These are phyloP conservation scores for Gossypium lobatum DNA, from an alignment of 441 rosid species.

Conservation along the genomic window DNA sequence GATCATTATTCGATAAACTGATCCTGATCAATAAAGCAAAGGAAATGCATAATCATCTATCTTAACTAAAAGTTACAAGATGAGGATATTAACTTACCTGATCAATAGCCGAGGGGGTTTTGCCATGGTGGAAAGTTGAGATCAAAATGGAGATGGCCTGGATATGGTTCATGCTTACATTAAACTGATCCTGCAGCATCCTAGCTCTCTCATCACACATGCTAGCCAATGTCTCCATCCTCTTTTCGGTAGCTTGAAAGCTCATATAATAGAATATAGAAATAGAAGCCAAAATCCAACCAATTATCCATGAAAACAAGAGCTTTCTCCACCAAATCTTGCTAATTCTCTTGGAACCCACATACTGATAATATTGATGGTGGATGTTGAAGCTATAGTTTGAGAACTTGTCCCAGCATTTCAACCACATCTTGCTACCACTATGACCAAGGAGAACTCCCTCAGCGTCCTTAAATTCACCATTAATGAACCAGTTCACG, in stretches of 20 bases:
- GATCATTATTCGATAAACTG: neutral
- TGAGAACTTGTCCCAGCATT: constrained; percentile 48
- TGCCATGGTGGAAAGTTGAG: constrained; percentile 85
- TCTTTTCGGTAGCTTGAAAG: constrained; percentile 66
- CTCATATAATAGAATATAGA: constrained; percentile 53
- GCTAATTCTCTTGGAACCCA: constrained; percentile 54
- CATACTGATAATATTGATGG: constrained; percentile 39
- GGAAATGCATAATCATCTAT: constrained; percentile 2
- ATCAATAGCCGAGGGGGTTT: constrained; percentile 79
- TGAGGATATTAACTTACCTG: constrained; percentile 42
- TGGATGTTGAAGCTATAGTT: constrained; percentile 45
- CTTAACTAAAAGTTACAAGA: too few species aligned
- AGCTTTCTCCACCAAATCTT: constrained; percentile 63
- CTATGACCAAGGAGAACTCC: constrained; percentile 44
- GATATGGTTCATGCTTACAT: constrained; percentile 92
- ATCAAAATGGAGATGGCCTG: constrained; percentile 92
- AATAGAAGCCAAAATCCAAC: constrained; percentile 40
- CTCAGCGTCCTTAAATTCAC: constrained; percentile 49
- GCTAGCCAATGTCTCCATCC: constrained; percentile 68
- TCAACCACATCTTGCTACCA: constrained; percentile 44
- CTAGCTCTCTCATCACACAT: constrained; percentile 97
- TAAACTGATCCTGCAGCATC: constrained; percentile 93
- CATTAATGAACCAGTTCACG: constrained; percentile 57
- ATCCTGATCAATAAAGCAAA: constrained; percentile 4
- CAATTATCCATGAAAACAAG: constrained; percentile 54